Conservation (phyloP, 2,329 filamentous ascomycete species). For the Chalaropsis thielavioides region DNA sequence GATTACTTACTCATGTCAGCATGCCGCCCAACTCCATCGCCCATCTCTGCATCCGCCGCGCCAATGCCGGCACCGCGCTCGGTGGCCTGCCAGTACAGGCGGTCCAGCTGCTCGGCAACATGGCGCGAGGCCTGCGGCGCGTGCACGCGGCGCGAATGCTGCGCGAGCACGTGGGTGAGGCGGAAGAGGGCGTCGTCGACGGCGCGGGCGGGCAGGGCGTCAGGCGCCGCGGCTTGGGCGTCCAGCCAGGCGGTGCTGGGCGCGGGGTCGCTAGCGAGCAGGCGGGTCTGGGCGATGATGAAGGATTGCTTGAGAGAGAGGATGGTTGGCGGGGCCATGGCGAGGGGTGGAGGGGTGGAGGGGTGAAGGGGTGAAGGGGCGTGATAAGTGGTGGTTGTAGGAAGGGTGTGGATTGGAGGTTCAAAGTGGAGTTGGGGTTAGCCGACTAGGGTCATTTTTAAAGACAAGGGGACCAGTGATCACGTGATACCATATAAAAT, state of each 20-base stretch:
- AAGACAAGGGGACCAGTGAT: no score
- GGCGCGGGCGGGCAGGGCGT: conserved; percentile 32
- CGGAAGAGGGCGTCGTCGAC: conserved; percentile 43
- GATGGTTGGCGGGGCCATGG: conserved; percentile 35
- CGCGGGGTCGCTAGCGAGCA: conserved; percentile 44
- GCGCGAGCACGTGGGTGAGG: conserved; percentile 47
- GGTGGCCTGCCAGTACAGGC: conserved; percentile 40
- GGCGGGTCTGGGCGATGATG: conserved; percentile 45
- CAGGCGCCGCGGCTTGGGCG: conserved; percentile 26
- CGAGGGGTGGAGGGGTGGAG: background rate
- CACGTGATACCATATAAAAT: background rate
- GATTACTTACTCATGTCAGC: conserved; percentile 31
- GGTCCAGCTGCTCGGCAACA: conserved; percentile 58
- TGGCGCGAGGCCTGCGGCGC: conserved; percentile 54
- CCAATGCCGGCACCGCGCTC: conserved; percentile 28
- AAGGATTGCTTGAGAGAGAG: conserved; percentile 51
- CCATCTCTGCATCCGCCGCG: conserved; percentile 26
- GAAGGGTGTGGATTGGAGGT: background rate
- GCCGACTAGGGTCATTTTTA: background rate
- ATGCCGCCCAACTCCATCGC: conserved; percentile 26
- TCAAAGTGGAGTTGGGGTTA: conserved; percentile 1
- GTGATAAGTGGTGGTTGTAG: no score
- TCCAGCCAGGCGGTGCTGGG: conserved; percentile 38
- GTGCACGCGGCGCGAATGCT: conserved; percentile 52
- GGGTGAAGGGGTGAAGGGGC: background rate